Conservation (phyloP, 805 yeast species). For the Saccharomycodes ludwigii region DNA sequence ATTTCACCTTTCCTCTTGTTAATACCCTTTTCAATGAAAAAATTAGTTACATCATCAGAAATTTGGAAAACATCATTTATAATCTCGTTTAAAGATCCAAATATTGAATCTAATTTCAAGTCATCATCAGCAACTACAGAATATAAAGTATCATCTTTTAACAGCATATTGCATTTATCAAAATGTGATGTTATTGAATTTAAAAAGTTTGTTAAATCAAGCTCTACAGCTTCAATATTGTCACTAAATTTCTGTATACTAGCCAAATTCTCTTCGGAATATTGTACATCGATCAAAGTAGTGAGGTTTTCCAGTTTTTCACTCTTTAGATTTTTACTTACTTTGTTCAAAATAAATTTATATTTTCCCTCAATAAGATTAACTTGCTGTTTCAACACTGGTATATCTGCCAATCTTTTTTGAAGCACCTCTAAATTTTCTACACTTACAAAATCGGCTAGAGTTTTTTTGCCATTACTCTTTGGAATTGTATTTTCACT, state of each 20-base stretch:
- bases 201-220: conserved; percentile 56
- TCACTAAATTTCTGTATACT: conserved; percentile 30
- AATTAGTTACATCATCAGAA: conserved; percentile 16
- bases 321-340: conserved; percentile 14
- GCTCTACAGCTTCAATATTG: conserved; percentile 41
- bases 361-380: conserved; percentile 20
- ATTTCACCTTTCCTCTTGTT: conserved; percentile 22
- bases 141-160: conserved; percentile 27
- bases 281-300: conserved; percentile 12
- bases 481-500: too few relatives aligned
- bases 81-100: conserved; percentile 33
- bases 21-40: too few relatives aligned
- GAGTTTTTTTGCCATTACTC: too few relatives aligned
- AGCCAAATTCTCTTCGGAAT: conserved; percentile 12
- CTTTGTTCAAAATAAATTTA: conserved; percentile 19
- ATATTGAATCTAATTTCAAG: conserved; percentile 43
- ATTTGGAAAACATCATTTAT: conserved; percentile 18
- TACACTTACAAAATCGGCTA: conserved; percentile 39
- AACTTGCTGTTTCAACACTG: conserved; percentile 18
- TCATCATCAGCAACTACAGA: conserved; percentile 40
- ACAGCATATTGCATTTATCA: conserved; percentile 53
- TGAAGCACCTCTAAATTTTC: conserved; percentile 20
- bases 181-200: conserved; percentile 69
- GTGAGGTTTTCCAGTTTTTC: conserved; percentile 13
- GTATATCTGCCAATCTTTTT: conserved; percentile 23